Conservation (phyloP, 2,329 filamentous ascomycete species). For the Pseudogymnoascus destructans region DNA sequence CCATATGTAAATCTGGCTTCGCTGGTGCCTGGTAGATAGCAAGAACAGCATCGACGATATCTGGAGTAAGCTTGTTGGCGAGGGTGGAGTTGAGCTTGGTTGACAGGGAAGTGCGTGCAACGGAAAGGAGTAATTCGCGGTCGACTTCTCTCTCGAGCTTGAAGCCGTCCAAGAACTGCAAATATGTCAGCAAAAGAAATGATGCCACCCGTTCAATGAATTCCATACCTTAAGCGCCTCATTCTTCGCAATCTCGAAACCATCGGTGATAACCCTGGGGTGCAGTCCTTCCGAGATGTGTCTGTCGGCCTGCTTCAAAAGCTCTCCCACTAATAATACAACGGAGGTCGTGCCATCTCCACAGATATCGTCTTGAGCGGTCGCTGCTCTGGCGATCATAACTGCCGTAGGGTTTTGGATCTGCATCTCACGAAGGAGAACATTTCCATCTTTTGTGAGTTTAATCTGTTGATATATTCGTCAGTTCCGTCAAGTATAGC, state of each 20-base stretch:
- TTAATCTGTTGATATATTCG: conserved; percentile 57
- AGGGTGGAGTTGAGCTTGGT: conserved; percentile 88
- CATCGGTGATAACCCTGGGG: conserved; percentile 90
- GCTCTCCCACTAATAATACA: conserved; percentile 86
- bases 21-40: conserved; percentile 79
- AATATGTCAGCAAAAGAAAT: conserved; percentile 8
- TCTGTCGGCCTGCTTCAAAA: conserved; percentile 93
- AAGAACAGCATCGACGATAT: conserved; percentile 92
- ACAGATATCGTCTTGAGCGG: conserved; percentile 95
- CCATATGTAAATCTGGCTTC: conserved; percentile 97
- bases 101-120: conserved; percentile 84
- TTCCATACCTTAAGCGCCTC: conserved; percentile 66
- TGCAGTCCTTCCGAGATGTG: conserved; percentile 96
- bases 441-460: conserved; percentile 96
- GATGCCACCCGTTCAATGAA: conserved; percentile 10
- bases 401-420: conserved; percentile 98
- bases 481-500: conserved; percentile 11
- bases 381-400: conserved; percentile 71
- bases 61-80: conserved; percentile 81
- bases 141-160: conserved; percentile 82
- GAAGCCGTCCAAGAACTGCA: conserved; percentile 82
- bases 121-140: conserved; percentile 82
- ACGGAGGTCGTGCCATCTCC: conserved; percentile 97
- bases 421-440: conserved; percentile 68
- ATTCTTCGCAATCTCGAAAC: conserved; percentile 90